phyloP scores from a whole-genome alignment of 148 eudicot genomes.

The Rhododendron griersonianum region DNA sequence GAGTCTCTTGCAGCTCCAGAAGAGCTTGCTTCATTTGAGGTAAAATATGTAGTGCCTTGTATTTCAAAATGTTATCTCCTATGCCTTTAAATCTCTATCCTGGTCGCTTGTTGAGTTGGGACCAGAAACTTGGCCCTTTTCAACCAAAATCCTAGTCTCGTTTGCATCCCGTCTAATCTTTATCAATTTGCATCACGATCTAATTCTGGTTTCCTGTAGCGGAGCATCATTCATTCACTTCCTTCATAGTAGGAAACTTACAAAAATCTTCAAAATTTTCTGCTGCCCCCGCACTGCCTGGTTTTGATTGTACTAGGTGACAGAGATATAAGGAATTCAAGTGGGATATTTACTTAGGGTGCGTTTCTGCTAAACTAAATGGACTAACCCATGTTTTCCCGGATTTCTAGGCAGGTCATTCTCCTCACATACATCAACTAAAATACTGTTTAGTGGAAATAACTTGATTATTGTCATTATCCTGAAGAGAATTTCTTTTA shows the following conservation, averaged over 20 bases:
- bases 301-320: neutral
- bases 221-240: neutral
- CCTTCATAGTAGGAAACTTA: neutral
- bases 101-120: neutral
- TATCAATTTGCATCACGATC: neutral
- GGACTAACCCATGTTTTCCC: too few species aligned
- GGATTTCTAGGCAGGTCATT: too few species aligned
- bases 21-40: slow-evolving; percentile 71
- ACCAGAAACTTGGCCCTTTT: neutral
- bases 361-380: too few species aligned
- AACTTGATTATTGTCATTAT: too few species aligned
- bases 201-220: neutral
- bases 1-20: slow-evolving; percentile 60
- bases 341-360: neutral
- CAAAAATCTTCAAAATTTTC: neutral
- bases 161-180: neutral
- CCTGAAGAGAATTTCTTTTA: too few species aligned
- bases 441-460: too few species aligned
- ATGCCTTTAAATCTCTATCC: neutral
- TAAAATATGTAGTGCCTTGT: slow-evolving; percentile 13
- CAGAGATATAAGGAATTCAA: neutral
- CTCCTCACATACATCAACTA: too few species aligned
- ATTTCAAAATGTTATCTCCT: neutral
- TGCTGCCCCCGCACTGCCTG: neutral
- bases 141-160: neutral